Base-by-base conservation (phyloP, 2,329 filamentous ascomycete species). In the Aureobasidium subglaciale region DNA sequence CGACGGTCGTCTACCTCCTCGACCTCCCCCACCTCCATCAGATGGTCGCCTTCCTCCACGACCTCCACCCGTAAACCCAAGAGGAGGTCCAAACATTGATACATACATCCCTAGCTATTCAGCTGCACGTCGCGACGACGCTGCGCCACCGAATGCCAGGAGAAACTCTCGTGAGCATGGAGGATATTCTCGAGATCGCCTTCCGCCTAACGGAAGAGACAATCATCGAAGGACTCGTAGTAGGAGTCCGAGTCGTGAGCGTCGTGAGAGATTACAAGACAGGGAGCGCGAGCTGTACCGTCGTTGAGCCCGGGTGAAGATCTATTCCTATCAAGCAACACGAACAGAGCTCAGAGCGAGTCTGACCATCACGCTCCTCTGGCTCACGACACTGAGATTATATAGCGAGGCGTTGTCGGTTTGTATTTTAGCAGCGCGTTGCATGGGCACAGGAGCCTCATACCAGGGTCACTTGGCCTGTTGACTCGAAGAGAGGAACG, bases 51-150 rank as follows among this genome's bases (percentile, higher is more conserved):
- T 62, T 8, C 54, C 60, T 1, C 58, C 63, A 25, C 61, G 61
- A 15, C 55, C 69, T 1, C 67, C 69, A 38, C 68, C 71, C 15
- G 42, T 16, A 25, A 45, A 30, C 9, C 16, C 43, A 29, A 42
- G 58, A 18, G 45, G 58, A 46, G 52, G 59, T 50, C 52, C 60
- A 10, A 64, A 65, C 52, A 64, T 64, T 7, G 75, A 77, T 58
- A 74, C 70, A 0, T 77, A 77, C 59, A 73, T 76, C 25, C 75
- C 75, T 1, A 69, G 68, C 42, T 77, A 76, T 56, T 56, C 62
- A 30, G 40, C 59, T 42, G 46, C 59, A 16, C 58, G 25, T 48
- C 59, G 61, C 37, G 61, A 63, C 29, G 45, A 55, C 41, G 59
- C 59, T 42, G 56, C 53, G 24, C 41, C 40, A 35, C 54, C 42